A percentile compares a stretch with the other conserved stretches of the same genome.
Conservation (phyloP, 805 yeast species). For the Schwanniomyces occidentalis region DNA sequence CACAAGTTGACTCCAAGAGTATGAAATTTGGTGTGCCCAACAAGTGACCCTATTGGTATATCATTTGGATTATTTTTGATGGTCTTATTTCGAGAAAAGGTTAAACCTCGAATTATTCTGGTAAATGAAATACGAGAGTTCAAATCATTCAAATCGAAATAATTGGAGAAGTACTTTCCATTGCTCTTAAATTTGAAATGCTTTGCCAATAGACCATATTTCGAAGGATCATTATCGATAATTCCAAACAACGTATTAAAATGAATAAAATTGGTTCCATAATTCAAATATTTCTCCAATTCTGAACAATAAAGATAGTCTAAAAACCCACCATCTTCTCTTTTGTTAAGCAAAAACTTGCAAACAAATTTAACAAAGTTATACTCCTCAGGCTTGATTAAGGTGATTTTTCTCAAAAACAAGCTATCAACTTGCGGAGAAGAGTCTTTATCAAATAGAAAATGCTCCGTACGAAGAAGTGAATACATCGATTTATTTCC, state of each 20-base stretch:
- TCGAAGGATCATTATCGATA: not conserved
- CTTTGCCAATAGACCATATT: not conserved
- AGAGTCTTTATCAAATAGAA: not conserved
- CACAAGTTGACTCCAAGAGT: constrained; percentile 5
- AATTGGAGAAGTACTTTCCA: not conserved
- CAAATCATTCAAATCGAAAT: constrained; percentile 7
- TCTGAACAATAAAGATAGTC: constrained; percentile 9
- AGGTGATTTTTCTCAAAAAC: not conserved
- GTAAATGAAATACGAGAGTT: constrained; percentile 7
- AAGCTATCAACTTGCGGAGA: not conserved
- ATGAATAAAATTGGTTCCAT: constrained; percentile 13
- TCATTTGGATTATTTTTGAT: not conserved
- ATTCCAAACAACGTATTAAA: constrained; percentile 10
- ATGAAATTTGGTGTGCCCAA: constrained; percentile 7
- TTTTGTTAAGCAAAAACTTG: constrained; percentile 9
- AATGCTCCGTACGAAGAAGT: not conserved
- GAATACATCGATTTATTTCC: not conserved
- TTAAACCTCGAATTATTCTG: not conserved
- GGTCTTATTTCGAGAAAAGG: not conserved
- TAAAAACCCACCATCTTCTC: constrained; percentile 6
- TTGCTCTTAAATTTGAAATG: constrained; percentile 1
- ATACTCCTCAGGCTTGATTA: constrained; percentile 9
- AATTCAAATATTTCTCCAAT: constrained; percentile 11
- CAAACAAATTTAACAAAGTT: constrained; percentile 12
- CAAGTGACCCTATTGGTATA: constrained; percentile 3